Conservation (phyloP, 768 basidiomycete species). For the Inosperma sp. region DNA sequence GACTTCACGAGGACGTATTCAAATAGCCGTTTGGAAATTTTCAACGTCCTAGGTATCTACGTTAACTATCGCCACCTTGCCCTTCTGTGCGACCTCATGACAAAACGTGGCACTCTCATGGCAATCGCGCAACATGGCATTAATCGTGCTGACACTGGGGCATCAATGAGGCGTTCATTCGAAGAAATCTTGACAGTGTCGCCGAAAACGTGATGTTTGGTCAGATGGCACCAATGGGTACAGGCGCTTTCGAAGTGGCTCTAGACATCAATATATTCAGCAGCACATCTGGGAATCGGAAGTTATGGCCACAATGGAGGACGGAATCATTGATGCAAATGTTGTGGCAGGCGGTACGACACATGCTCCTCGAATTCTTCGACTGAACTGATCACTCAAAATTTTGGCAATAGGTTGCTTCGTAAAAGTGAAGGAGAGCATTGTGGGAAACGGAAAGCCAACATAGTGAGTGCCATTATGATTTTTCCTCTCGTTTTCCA, state of each 20-base stretch:
- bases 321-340: too few relatives aligned
- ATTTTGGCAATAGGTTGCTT: too few relatives aligned
- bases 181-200: constrained; percentile 97
- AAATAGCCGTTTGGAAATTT: constrained; percentile 94
- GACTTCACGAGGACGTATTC: constrained; percentile 92
- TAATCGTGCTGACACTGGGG: constrained; percentile 98
- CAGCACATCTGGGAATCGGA: too few relatives aligned
- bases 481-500: too few relatives aligned
- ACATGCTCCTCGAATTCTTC: too few relatives aligned
- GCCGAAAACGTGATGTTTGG: constrained; percentile 99
- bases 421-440: too few relatives aligned
- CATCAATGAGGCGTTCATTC: constrained; percentile 97
- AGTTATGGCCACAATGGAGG: too few relatives aligned
- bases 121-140: constrained; percentile 99
- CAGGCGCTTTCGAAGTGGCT: constrained; percentile 92
- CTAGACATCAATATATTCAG: constrained; percentile 97
- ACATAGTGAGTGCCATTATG: too few relatives aligned
- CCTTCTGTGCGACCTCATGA: constrained; percentile 97
- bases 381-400: too few relatives aligned
- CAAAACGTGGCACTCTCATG: constrained; percentile 91
- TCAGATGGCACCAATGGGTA: constrained; percentile 99
- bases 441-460: too few relatives aligned
- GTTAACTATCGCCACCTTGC: constrained; percentile 98
- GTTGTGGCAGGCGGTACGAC: too few relatives aligned
- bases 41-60: constrained; percentile 93